phyloP scores from a whole-genome alignment of 2,329 filamentous ascomycete genomes.

The Blastomyces silverae region DNA sequence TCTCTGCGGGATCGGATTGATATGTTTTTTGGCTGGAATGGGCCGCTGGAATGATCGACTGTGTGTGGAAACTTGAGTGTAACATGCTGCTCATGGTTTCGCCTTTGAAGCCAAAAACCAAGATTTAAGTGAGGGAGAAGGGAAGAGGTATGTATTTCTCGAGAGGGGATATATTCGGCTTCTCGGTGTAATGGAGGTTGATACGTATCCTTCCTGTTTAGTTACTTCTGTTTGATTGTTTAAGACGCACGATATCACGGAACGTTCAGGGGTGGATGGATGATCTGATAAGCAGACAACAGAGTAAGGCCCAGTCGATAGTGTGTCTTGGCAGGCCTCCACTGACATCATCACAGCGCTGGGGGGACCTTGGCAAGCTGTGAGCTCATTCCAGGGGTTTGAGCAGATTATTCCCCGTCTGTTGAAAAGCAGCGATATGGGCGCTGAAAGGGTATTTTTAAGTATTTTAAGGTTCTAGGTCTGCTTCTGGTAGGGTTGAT shows the following conservation, averaged over 20 bases:
- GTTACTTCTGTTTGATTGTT: background rate
- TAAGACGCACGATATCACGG: background rate
- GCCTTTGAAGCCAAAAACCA: background rate
- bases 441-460: no score
- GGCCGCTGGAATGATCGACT: slow-evolving; percentile 6
- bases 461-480: no score
- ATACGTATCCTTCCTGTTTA: background rate
- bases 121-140: background rate
- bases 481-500: no score
- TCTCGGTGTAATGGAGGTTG: background rate
- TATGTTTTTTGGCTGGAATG: slow-evolving; percentile 11
- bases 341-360: background rate
- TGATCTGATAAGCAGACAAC: background rate
- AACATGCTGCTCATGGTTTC: background rate
- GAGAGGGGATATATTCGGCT: background rate
- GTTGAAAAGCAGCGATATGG: no score
- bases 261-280: background rate
- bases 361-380: no score
- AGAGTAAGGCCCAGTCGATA: background rate
- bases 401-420: background rate
- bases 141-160: background rate
- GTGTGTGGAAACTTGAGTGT: no score
- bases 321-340: background rate
- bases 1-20: slow-evolving; percentile 13
- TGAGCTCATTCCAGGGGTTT: no score